Evolutionary conservation across 345 rosid species (phyloP), one percentile per base, ranked within the genome.

Genomic region (Populus davidiana): DNA sequence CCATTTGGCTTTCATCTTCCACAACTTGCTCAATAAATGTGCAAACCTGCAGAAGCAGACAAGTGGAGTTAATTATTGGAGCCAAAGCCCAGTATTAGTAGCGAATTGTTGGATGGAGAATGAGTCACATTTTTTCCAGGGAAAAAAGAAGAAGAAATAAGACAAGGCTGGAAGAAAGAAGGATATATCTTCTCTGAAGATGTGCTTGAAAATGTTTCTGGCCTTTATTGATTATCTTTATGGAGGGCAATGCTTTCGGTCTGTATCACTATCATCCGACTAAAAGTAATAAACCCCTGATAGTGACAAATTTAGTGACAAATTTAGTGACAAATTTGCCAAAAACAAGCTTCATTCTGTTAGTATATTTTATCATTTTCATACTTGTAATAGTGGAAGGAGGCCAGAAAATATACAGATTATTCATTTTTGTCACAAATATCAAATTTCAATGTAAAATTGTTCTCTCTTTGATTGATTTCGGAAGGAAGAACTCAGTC

Each of bases 1-100:
- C 94, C 94, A 89, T 88, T 78, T 88, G 91, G 81, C 87, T 88
- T 75, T 91, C 94, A 81, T 91, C 94, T 83, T 91, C 91, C 80
- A 91, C 91, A 70, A 88, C 70, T 81, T 88, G 91, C 77, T 91
- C 91, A 12, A 91, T 72, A 54, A 89, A 86, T 27, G 81, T 62
- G 71, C 87, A 85, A 10, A 73, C 88, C 94, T 89, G 85, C 73
- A 84, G 17, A 2, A 52, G 71, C 54, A 71, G 29, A 70, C 31
- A 79, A 64, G 56, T 47, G 66, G 61, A 39, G 47, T 71, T 63
- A 47, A 75, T 27, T n/a, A 10, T 39, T 56, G 39, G 71, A 43
- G 71, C 63, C 54, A 72, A 67, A 52, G 54, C 47, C 71, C 54
- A 35, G 14, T 11, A 39, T 17, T 50, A 31, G 31, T 36, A 65